phyloP scores from a whole-genome alignment of 352 stramenopile genomes.

The Blastocystis sp. region DNA sequence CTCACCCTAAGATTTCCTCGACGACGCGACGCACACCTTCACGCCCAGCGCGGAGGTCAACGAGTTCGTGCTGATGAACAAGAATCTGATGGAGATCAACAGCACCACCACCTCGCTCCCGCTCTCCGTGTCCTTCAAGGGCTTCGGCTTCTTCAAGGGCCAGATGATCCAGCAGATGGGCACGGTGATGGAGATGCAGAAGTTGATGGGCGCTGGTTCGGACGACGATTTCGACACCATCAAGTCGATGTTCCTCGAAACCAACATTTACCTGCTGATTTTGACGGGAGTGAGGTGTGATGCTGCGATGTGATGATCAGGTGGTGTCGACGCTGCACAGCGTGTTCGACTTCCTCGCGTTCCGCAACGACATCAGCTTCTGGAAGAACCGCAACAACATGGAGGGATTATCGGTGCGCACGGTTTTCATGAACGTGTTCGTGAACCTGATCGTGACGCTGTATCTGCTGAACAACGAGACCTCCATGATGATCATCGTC shows the following conservation, averaged over 20 bases:
- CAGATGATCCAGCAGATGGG: conserved; percentile 90
- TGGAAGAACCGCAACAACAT: conserved; percentile 96
- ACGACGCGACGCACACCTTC: conserved; percentile 82
- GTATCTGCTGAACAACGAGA: conserved; percentile 96
- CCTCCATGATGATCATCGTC: conserved; percentile 90
- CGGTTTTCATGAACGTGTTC: conserved; percentile 92
- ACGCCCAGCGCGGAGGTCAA: conserved; percentile 81
- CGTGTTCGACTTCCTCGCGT: conserved; percentile 97
- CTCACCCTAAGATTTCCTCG: conserved; percentile 79
- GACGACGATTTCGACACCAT: conserved; percentile 88
- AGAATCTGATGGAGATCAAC: conserved; percentile 86
- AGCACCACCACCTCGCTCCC: conserved; percentile 82
- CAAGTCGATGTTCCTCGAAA: conserved; percentile 94
- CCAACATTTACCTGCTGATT: conserved; percentile 92
- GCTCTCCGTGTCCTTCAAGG: conserved; percentile 85
- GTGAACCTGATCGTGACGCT: conserved; percentile 95
- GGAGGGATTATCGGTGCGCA: conserved; percentile 89
- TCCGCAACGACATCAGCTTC: conserved; percentile 98
- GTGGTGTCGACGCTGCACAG: conserved; percentile 93
- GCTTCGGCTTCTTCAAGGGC: conserved; percentile 87
- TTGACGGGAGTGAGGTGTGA: conserved; percentile 80
- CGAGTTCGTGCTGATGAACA: conserved; percentile 83
- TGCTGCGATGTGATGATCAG: conserved; percentile 76
- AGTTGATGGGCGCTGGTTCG: conserved; percentile 86
- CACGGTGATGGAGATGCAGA: conserved; percentile 88